phyloP scores from a whole-genome alignment of 441 rosid genomes.

The Arabidopsis hybrid region DNA sequence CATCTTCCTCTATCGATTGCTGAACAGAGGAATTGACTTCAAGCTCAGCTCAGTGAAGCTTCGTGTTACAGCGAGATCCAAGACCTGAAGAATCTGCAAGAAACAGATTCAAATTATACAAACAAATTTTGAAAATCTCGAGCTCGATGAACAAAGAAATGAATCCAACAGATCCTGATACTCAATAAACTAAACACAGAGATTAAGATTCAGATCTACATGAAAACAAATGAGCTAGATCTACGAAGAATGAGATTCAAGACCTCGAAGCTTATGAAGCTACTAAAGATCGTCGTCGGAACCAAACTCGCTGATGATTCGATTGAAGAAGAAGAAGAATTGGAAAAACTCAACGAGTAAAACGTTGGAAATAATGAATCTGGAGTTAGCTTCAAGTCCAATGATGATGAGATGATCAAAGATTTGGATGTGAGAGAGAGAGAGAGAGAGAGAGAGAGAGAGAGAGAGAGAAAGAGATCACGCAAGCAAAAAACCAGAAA shows the following conservation, averaged over 20 bases:
- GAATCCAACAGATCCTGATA: neutral
- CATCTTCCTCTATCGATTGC: slow-evolving; percentile 50
- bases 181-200: neutral
- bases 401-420: slow-evolving; percentile 47
- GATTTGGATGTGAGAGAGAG: slow-evolving; percentile 30
- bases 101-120: neutral
- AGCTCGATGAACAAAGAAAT: slow-evolving; percentile 3
- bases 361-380: slow-evolving; percentile 33
- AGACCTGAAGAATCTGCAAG: neutral
- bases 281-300: slow-evolving; percentile 13
- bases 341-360: slow-evolving; percentile 1
- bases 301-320: slow-evolving; percentile 5
- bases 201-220: slow-evolving; percentile 31
- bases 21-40: slow-evolving; percentile 12
- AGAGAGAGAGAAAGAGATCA: slow-evolving; percentile 31
- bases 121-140: neutral
- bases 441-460: slow-evolving; percentile 12
- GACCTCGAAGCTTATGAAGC: slow-evolving; percentile 23
- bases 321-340: neutral
- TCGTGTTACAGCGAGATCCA: slow-evolving; percentile 31
- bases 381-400: slow-evolving; percentile 30
- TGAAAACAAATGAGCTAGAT: neutral
- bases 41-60: slow-evolving; percentile 23
- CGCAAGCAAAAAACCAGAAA: slow-evolving; percentile 25
- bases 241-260: slow-evolving; percentile 15